Percentiles rank a stretch among this genome's conserved stretches.
Conservation (phyloP, 2,329 filamentous ascomycete genomes). For the Herpotrichia juniperi region DNA sequence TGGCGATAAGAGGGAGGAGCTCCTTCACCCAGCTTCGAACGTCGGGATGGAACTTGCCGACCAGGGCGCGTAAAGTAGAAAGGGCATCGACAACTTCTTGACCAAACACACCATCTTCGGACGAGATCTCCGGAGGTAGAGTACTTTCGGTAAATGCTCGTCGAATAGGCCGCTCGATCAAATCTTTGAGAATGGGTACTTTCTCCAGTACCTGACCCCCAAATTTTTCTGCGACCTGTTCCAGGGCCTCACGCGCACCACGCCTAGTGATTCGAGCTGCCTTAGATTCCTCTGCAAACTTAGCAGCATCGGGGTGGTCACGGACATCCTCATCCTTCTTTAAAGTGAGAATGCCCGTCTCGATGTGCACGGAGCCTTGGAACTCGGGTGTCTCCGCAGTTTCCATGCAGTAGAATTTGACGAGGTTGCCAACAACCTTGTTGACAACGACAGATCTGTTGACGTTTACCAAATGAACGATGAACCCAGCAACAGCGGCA, state of each 20-base stretch:
- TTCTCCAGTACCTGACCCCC: slow-evolving; percentile 78
- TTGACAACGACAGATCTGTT: slow-evolving; percentile 86
- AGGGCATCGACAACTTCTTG: slow-evolving; percentile 94
- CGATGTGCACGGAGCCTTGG: slow-evolving; percentile 77
- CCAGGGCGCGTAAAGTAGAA: slow-evolving; percentile 88
- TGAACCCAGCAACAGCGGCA: slow-evolving; percentile 79
- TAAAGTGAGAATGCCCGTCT: slow-evolving; percentile 84
- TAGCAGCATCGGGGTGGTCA: slow-evolving; percentile 88
- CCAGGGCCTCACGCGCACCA: slow-evolving; percentile 91
- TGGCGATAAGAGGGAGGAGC: slow-evolving; percentile 84
- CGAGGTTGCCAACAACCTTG: slow-evolving; percentile 92
- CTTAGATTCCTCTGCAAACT: slow-evolving; percentile 87
- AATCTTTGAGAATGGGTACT: slow-evolving; percentile 78
- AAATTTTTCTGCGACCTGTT: slow-evolving; percentile 82
- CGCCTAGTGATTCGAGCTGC: slow-evolving; percentile 88
- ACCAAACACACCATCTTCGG: slow-evolving; percentile 76
- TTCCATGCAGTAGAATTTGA: slow-evolving; percentile 97
- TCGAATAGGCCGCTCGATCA: slow-evolving; percentile 82
- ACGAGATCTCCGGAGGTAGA: slow-evolving; percentile 73
- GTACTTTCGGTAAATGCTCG: slow-evolving; percentile 72
- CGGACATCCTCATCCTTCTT: slow-evolving; percentile 96
- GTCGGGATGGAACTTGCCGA: slow-evolving; percentile 81
- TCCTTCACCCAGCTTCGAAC: slow-evolving; percentile 82
- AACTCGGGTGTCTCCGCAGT: slow-evolving; percentile 98
- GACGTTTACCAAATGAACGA: slow-evolving; percentile 82